Evolutionary conservation across 805 yeast genomes (phyloP).

Genomic region (Zygotorulaspora danielsina): DNA sequence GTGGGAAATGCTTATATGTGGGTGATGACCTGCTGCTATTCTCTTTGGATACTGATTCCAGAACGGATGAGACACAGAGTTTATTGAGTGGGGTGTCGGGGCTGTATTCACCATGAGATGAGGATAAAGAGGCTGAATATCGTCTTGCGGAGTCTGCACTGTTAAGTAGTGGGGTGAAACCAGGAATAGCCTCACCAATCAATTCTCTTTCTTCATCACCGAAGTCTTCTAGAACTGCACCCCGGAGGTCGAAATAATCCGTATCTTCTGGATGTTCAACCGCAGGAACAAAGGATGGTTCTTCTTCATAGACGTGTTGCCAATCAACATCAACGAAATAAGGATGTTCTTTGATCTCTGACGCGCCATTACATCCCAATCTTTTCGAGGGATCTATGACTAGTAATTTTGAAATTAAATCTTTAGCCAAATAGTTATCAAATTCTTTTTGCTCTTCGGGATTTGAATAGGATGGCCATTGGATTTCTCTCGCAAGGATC

Average conservation of each 20-base stretch:
- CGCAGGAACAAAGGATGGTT: conserved; percentile 79
- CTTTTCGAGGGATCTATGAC: conserved; percentile 60
- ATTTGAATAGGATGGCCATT: conserved; percentile 72
- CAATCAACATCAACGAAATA: conserved; percentile 73
- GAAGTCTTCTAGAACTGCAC: conserved; percentile 60
- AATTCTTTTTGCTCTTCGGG: conserved; percentile 48
- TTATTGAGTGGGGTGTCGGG: conserved; percentile 24
- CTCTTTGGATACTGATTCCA: conserved; percentile 27
- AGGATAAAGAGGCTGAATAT: conserved; percentile 2
- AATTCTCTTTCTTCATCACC: conserved; percentile 22
- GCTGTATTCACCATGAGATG: conserved; percentile 10
- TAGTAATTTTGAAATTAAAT: conserved; percentile 61
- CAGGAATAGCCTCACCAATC: conserved; percentile 35
- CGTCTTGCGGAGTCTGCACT: conserved; percentile 28
- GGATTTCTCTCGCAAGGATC: conserved; percentile 65
- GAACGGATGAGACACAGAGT: conserved; percentile 29
- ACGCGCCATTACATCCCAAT: conserved; percentile 73
- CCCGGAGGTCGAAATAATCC: conserved; percentile 86
- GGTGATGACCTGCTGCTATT: conserved; percentile 36
- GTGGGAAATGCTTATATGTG: conserved; percentile 39
- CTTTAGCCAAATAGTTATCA: conserved; percentile 66
- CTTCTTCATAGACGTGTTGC: conserved; percentile 63
- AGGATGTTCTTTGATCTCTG: conserved; percentile 74
- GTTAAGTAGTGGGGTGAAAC: conserved; percentile 36
- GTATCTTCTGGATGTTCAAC: conserved; percentile 79